A percentile compares a stretch with the other conserved stretches of the same genome.
phyloP scores from a whole-genome alignment of 345 rosid species.

The Eucalyptus regnans region DNA sequence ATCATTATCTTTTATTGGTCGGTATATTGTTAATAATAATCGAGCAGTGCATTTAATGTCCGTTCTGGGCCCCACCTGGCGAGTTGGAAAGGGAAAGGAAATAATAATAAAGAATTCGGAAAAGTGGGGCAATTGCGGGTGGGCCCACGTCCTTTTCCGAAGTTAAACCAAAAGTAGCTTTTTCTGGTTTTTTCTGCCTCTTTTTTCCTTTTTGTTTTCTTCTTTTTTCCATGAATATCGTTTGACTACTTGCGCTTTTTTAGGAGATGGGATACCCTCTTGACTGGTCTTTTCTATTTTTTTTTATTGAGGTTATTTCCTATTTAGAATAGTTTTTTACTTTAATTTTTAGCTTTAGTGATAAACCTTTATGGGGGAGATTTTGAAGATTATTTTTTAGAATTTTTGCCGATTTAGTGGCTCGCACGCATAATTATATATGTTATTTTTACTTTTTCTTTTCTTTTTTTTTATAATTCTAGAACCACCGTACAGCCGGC shows the following conservation, averaged over 20 bases:
- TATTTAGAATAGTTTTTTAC: not conserved
- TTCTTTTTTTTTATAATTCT: too few species aligned
- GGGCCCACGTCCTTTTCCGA: slow-evolving; percentile 49
- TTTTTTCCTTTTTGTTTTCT: too few species aligned
- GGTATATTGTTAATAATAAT: not conserved
- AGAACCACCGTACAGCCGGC: too few species aligned
- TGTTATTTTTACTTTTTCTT: not conserved
- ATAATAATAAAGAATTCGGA: not conserved
- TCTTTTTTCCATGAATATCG: not conserved
- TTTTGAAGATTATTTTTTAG: not conserved
- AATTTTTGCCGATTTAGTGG: not conserved
- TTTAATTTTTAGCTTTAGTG: not conserved
- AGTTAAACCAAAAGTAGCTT: slow-evolving; percentile 14
- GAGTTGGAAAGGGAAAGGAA: not conserved
- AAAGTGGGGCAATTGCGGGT: not conserved
- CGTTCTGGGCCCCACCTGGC: not conserved
- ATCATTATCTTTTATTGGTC: not conserved
- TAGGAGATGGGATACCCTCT: not conserved
- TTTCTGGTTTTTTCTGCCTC: not conserved
- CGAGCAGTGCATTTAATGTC: not conserved
- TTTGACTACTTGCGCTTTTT: not conserved
- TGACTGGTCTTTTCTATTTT: not conserved
- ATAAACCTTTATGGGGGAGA: not conserved
- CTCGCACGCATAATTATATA: accelerated
- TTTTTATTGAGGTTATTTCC: not conserved